Base-by-base conservation (phyloP, 2,329 filamentous ascomycete species). In the Penicillium sp. region DNA sequence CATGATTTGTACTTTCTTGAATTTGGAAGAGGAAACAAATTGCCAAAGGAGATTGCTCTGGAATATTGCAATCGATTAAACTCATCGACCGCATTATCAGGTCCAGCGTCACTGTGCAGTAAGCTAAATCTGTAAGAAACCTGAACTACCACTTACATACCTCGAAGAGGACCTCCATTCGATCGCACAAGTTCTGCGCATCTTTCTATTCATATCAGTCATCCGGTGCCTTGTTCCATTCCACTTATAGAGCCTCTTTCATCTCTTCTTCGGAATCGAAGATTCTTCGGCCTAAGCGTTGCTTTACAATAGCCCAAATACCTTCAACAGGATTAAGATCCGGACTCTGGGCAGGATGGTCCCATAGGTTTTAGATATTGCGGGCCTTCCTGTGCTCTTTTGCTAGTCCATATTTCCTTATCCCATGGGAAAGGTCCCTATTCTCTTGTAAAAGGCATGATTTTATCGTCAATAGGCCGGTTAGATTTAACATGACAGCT, bases 341-440 rank as follows among this genome's bases (percentile, higher is more conserved):
- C 22, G 30, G 37, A 40, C 35, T 43, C 52, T 54, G 33, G 52
- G 22, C 52, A 54, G 52, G 52, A 54, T 54, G 37, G 52, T 54
- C 52, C 52, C 52, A 30, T 54, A 54, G 22, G 37, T 54, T 42
- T 25, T 42, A 54, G 37, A 54, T 54, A 43, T 54, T 54, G 33
- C 43, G 52, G 33, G 52, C 37, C 52, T 54, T 54, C 25, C 43
- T 54, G 52, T 54, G 52, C 52, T 54, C 52, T 30, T 54, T 37
- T 42, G 52, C 52, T 54, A 54, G 52, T 54, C 33, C 52, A 54
- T 42, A 54, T 54, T 54, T 42, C 52, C 14, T 54, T 54, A n/a
- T 54, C 52, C 52, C 22, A 54, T 43, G 22, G 52, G 37, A 54
- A 54, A 14, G 52, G 52, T 42, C 52, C 37, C 52, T 7, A 22